Percentiles rank a stretch among this genome's conserved stretches.
phyloP scores from a whole-genome alignment of 164 flowering plant genomes.

The Aristolochia fimbriata region DNA sequence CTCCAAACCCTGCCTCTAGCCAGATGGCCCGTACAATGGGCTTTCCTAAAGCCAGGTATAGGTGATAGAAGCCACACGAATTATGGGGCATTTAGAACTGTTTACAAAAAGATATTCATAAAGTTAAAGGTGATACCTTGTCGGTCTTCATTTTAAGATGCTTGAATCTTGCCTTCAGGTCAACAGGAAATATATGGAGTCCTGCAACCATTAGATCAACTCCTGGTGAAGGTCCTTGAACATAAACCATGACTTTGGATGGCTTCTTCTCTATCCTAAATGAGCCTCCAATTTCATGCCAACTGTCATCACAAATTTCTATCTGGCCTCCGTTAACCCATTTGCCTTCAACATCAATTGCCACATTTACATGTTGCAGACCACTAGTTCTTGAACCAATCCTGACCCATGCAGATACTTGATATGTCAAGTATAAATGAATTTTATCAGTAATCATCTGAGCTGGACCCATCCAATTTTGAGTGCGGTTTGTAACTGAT shows the following conservation, averaged over 20 bases:
- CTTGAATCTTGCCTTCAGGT: slow-evolving; percentile 55
- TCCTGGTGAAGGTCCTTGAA: slow-evolving; percentile 93
- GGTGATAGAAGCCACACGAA: too few relatives aligned
- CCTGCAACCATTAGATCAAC: slow-evolving; percentile 87
- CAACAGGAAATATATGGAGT: slow-evolving; percentile 79
- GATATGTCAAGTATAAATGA: slow-evolving; percentile 74
- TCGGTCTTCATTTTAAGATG: slow-evolving; percentile 54
- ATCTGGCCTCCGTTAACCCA: slow-evolving; percentile 97
- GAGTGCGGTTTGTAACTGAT: slow-evolving; percentile 70
- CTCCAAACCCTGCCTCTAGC: too few relatives aligned
- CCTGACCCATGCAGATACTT: slow-evolving; percentile 90
- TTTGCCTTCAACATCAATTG: slow-evolving; percentile 71
- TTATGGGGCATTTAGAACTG: too few relatives aligned
- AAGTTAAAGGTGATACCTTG: slow-evolving; percentile 33
- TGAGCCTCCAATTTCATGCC: slow-evolving; percentile 93
- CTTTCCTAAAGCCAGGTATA: too few relatives aligned
- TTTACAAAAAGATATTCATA: too few relatives aligned
- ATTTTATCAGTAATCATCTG: slow-evolving; percentile 81
- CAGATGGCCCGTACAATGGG: too few relatives aligned
- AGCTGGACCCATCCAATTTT: slow-evolving; percentile 96
- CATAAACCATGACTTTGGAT: slow-evolving; percentile 65
- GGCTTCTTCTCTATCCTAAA: slow-evolving; percentile 91
- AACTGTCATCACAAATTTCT: slow-evolving; percentile 51
- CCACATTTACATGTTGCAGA: slow-evolving; percentile 74
- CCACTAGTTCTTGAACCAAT: slow-evolving; percentile 41